Percentiles rank a stretch among this genome's conserved stretches.
phyloP scores from a whole-genome alignment of 805 yeast species.

The Saturnispora quitensis region DNA sequence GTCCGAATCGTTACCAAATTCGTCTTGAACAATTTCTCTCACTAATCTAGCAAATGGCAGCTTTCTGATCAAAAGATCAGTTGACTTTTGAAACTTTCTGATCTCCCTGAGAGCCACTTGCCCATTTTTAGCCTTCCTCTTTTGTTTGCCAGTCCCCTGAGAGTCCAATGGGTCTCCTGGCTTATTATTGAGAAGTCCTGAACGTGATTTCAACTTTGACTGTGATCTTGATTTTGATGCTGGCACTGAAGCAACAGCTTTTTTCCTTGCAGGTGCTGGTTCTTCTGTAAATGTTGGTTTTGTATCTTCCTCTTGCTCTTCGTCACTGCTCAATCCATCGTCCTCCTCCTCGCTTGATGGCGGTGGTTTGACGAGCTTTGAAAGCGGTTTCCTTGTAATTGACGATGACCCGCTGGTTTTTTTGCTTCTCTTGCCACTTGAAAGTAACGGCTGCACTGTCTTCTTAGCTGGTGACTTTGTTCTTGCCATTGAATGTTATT shows the following conservation, averaged over 20 bases:
- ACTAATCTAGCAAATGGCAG: conserved; percentile 73
- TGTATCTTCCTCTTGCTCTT: background rate
- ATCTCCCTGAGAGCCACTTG: conserved; percentile 61
- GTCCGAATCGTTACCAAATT: conserved; percentile 43
- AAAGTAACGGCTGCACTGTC: background rate
- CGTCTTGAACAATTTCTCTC: conserved; percentile 60
- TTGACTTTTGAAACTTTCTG: conserved; percentile 54
- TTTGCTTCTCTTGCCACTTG: background rate
- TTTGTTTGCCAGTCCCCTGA: conserved; percentile 19
- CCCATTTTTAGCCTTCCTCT: conserved; percentile 49
- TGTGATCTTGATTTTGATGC: background rate
- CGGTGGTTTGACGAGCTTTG: conserved; percentile 5
- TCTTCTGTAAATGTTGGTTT: background rate
- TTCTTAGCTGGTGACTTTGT: conserved; percentile 4
- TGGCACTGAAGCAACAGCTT: background rate
- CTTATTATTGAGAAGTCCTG: conserved; percentile 37
- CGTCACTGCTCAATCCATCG: background rate
- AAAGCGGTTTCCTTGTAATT: background rate
- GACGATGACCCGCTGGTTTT: background rate
- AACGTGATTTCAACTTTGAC: conserved; percentile 1
- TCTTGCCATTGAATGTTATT: background rate
- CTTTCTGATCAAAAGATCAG: conserved; percentile 59
- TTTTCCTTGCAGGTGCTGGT: background rate
- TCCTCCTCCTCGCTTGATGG: conserved; percentile 9
- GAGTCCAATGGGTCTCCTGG: conserved; percentile 42